A percentile compares a stretch with the other conserved stretches of the same genome.
phyloP scores from a whole-genome alignment of 768 basidiomycete genomes.

The Mycena galericulata region DNA sequence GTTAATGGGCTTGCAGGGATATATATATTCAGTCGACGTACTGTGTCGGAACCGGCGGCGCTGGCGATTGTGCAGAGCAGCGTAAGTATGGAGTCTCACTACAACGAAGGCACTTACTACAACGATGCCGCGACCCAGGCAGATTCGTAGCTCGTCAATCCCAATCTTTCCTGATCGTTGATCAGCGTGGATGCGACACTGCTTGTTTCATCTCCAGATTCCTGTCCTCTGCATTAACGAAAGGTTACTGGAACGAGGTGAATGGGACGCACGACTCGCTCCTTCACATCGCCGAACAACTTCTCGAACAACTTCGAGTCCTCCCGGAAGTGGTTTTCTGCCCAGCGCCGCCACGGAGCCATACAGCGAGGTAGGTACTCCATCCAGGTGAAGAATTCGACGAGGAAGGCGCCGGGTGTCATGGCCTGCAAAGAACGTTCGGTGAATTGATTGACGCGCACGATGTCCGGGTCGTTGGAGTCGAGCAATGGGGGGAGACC shows the following conservation, averaged over 20 bases:
- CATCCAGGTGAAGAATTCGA: neutral
- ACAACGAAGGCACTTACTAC: conserved; percentile 12
- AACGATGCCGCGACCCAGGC: conserved; percentile 29
- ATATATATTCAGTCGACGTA: no score
- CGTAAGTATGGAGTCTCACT: neutral
- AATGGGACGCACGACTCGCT: neutral
- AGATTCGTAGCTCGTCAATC: conserved; percentile 22
- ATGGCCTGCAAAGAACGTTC: neutral
- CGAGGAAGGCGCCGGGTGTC: neutral
- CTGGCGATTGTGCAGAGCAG: neutral
- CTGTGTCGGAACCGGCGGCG: conserved; percentile 35
- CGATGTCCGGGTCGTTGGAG: neutral
- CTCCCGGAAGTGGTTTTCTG: conserved; percentile 22
- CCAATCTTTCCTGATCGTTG: conserved; percentile 10
- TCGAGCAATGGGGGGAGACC: neutral
- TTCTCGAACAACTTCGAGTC: conserved; percentile 36
- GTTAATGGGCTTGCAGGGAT: conserved; percentile 17
- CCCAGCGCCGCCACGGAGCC: neutral
- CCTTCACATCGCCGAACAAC: conserved; percentile 13
- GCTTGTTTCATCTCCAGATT: conserved; percentile 13
- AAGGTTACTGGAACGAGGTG: neutral
- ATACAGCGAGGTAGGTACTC: neutral
- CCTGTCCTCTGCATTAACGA: no score
- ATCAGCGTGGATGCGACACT: conserved; percentile 26
- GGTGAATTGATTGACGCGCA: neutral